A percentile compares a stretch with the other conserved stretches of the same genome.
Conservation (phyloP, 352 stramenopile genomes). For the Globisporangium spinosum region DNA sequence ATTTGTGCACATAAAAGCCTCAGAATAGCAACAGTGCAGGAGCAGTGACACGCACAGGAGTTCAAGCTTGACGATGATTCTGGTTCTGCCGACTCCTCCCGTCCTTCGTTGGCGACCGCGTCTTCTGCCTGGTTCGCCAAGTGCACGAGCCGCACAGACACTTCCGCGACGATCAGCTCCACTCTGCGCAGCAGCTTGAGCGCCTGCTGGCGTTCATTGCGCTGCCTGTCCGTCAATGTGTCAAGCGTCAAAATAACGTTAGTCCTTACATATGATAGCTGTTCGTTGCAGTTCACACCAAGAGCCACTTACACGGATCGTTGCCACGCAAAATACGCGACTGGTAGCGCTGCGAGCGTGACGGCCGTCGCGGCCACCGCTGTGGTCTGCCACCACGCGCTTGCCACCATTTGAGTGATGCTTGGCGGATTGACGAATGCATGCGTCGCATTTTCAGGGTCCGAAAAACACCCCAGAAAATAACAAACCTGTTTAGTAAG, state of each 20-base stretch:
- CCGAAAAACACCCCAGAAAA: no score
- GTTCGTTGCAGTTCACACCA: neutral
- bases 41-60: constrained; percentile 41
- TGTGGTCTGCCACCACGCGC: constrained; percentile 22
- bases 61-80: constrained; percentile 46
- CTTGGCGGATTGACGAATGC: constrained; percentile 1
- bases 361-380: constrained; percentile 11
- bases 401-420: constrained; percentile 7
- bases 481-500: no score
- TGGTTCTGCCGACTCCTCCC: constrained; percentile 23
- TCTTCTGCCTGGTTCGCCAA: constrained; percentile 67
- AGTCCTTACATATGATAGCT: neutral
- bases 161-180: constrained; percentile 63
- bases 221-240: constrained; percentile 22
- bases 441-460: neutral
- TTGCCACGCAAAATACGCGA: constrained; percentile 40
- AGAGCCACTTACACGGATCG: constrained; percentile 27
- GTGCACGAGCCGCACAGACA: constrained; percentile 60
- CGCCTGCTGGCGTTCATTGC: constrained; percentile 36
- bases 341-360: constrained; percentile 31
- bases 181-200: constrained; percentile 72
- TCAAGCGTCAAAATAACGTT: neutral
- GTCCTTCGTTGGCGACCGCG: constrained; percentile 41
- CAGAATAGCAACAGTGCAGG: neutral
- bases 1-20: neutral